A percentile compares a stretch with the other conserved stretches of the same genome.
Evolutionary conservation across 2,329 filamentous ascomycete genomes (phyloP).

Genomic region (Colletotrichum sp.): DNA sequence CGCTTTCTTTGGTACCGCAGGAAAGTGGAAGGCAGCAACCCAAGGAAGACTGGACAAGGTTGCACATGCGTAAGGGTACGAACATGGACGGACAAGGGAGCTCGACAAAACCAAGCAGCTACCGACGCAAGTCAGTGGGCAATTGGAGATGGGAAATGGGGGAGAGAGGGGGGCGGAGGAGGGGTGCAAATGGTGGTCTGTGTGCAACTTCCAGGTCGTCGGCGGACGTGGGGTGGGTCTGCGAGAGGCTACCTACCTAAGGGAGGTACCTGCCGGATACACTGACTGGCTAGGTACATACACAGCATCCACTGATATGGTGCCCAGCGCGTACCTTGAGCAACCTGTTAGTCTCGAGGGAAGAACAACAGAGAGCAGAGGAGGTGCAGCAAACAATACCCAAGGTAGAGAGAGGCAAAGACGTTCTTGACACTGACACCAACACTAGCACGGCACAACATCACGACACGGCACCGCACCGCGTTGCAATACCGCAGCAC

Average conservation of each 20-base stretch:
- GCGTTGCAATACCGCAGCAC: neutral
- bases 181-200: constrained; percentile 4
- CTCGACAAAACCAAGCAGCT: neutral
- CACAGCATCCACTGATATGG: no score
- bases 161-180: neutral
- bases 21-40: neutral
- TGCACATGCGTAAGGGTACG: neutral
- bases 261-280: neutral
- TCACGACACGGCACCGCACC: neutral
- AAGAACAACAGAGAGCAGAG: neutral
- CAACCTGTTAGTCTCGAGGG: neutral
- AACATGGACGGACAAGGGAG: neutral
- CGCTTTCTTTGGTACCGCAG: neutral
- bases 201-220: neutral
- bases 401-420: neutral
- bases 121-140: neutral
- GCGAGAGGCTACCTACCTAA: neutral
- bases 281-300: neutral
- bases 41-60: neutral
- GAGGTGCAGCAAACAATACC: neutral
- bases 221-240: neutral
- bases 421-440: neutral
- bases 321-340: neutral
- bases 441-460: neutral
- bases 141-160: neutral